Conservation (phyloP, 1,284 basidiomycete species). For the Pholiota adiposa region DNA sequence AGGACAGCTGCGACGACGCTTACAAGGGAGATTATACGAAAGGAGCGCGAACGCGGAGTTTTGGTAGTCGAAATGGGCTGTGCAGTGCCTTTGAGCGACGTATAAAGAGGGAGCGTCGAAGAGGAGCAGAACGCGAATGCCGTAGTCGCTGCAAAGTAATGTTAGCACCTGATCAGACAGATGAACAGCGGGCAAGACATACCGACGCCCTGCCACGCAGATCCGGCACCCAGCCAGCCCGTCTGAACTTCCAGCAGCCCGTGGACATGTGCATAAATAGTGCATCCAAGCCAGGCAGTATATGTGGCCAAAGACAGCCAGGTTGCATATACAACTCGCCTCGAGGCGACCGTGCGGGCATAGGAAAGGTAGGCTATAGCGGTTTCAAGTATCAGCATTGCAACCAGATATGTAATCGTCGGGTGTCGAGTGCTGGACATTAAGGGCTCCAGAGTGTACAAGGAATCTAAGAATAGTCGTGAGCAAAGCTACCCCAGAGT, state of each 20-base stretch:
- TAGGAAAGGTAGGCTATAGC: constrained; percentile 54
- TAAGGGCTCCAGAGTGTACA: constrained; percentile 52
- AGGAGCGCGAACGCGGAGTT: constrained; percentile 55
- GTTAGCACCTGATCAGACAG: constrained; percentile 3
- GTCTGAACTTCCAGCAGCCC: constrained; percentile 43
- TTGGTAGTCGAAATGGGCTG: constrained; percentile 45
- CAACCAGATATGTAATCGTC: constrained; percentile 37
- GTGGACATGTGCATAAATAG: constrained; percentile 52
- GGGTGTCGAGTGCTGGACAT: constrained; percentile 32
- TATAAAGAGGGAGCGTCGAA: constrained; percentile 66
- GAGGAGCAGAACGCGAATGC: constrained; percentile 69
- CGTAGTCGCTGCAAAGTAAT: constrained; percentile 43
- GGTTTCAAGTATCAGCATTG: constrained; percentile 45
- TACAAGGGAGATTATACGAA: constrained; percentile 56
- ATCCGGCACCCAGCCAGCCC: constrained; percentile 46
- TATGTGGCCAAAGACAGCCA: constrained; percentile 62
- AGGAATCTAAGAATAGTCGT: constrained; percentile 46
- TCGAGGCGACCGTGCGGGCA: constrained; percentile 55
- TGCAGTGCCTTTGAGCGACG: constrained; percentile 52
- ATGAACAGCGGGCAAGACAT: constrained; percentile 30
- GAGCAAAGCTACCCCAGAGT: background rate
- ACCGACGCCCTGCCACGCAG: constrained; percentile 70
- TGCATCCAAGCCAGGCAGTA: constrained; percentile 58
- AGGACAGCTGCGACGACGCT: constrained; percentile 52
- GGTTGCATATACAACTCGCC: constrained; percentile 56